Conservation (phyloP, 1,284 basidiomycete species). For the Heliocybe sulcata region DNA sequence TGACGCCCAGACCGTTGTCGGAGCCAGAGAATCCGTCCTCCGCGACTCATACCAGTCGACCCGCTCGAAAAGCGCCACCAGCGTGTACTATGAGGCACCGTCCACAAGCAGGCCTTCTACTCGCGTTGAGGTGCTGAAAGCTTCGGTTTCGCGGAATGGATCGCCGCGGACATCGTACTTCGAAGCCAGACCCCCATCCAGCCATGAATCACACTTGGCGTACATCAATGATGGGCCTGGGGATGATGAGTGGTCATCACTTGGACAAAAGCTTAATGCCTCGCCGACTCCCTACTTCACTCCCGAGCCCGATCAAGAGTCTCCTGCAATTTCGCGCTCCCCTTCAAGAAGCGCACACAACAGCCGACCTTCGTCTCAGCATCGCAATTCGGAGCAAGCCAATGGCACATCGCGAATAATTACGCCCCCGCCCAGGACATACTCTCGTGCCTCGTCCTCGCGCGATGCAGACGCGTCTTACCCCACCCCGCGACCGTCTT, state of each 20-base stretch:
- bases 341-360: neutral
- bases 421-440: neutral
- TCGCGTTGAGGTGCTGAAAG: neutral
- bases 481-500: neutral
- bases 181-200: constrained; percentile 19
- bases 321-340: neutral
- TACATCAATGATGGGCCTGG: neutral
- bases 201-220: constrained; percentile 12
- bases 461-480: neutral
- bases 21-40: constrained; percentile 12
- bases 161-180: constrained; percentile 22
- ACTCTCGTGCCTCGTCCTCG: neutral
- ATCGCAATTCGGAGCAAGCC: neutral
- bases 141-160: constrained; percentile 18
- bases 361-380: neutral
- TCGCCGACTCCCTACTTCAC: neutral
- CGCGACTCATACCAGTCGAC: constrained; percentile 18
- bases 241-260: neutral
- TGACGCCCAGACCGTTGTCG: constrained; percentile 16
- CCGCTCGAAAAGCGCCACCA: constrained; percentile 17
- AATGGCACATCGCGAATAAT: neutral
- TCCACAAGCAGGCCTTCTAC: constrained; percentile 12
- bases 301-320: neutral
- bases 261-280: neutral
- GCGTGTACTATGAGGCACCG: constrained; percentile 22